Evolutionary conservation across 352 stramenopile species (phyloP).

Genomic region (Phytophthora citricola): DNA sequence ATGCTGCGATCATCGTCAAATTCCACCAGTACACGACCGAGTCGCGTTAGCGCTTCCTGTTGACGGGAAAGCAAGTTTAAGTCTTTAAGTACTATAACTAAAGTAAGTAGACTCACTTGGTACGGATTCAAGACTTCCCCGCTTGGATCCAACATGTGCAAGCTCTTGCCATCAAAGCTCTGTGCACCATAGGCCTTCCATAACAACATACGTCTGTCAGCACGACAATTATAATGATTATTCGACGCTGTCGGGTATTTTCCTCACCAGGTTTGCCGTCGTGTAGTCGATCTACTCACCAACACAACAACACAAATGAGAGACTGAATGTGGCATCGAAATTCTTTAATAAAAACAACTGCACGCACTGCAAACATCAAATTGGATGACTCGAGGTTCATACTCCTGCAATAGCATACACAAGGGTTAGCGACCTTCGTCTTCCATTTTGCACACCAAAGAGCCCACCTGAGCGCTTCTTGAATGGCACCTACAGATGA

Average conservation of each 20-base stretch:
- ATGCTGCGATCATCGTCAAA: constrained; percentile 89
- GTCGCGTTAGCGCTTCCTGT: constrained; percentile 31
- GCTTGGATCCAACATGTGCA: constrained; percentile 68
- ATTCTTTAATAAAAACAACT: not conserved
- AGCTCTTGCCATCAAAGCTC: constrained; percentile 59
- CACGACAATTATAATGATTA: not conserved
- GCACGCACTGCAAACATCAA: constrained; percentile 60
- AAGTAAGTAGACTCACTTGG: constrained; percentile 40
- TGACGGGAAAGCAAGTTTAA: not conserved
- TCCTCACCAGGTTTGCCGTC: constrained; percentile 60
- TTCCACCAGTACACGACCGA: constrained; percentile 70
- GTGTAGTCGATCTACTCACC: constrained; percentile 66
- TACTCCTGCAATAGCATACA: constrained; percentile 21
- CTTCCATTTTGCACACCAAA: not conserved
- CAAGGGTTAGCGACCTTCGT: not conserved
- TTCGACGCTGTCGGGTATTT: not conserved
- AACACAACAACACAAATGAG: constrained; percentile 12
- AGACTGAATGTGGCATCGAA: not conserved
- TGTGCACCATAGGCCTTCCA: constrained; percentile 39
- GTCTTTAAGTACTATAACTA: not conserved
- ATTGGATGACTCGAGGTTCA: constrained; percentile 72
- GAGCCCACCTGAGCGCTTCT: constrained; percentile 23
- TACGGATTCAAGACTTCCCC: constrained; percentile 61
- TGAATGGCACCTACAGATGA: constrained; percentile 31
- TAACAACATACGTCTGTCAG: constrained; percentile 35